These are phyloP conservation scores for Scutellaria galericulata DNA, from an alignment of 257 asterid species.

Conservation along the genomic window DNA sequence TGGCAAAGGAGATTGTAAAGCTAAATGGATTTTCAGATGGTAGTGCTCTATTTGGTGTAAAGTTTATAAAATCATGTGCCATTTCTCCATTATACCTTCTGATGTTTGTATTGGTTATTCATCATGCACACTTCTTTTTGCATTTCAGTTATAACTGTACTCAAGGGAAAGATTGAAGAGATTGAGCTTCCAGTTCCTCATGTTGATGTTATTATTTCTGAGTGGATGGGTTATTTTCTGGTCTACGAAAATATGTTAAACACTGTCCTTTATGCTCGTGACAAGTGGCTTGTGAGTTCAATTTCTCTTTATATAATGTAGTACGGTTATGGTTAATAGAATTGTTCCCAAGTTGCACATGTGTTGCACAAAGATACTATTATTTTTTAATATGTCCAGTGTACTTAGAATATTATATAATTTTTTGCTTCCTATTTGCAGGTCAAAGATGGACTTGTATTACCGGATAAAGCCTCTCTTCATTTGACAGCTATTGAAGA, in stretches of 20 bases:
- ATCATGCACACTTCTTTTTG: slow-evolving; percentile 3
- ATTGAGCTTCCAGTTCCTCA: slow-evolving; percentile 92
- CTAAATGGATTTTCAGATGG: slow-evolving; percentile 80
- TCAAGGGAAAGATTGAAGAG: slow-evolving; percentile 96
- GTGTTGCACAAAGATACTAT: background rate
- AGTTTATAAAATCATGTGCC: slow-evolving; percentile 2
- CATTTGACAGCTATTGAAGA: slow-evolving; percentile 93
- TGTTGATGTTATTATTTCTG: slow-evolving; percentile 93
- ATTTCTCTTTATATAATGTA: background rate
- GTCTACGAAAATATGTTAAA: slow-evolving; percentile 91
- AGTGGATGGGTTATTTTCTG: slow-evolving; percentile 98
- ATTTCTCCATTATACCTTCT: slow-evolving; percentile 25
- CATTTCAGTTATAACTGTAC: slow-evolving; percentile 76
- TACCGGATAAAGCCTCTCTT: slow-evolving; percentile 93
- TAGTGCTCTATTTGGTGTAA: slow-evolving; percentile 35
- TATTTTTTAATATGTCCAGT: background rate
- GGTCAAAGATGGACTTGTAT: slow-evolving; percentile 75
- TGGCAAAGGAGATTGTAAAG: slow-evolving; percentile 82
- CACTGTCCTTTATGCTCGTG: slow-evolving; percentile 90
- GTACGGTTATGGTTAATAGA: background rate
- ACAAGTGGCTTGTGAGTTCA: slow-evolving; percentile 88
- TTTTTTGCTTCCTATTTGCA: slow-evolving; percentile 38
- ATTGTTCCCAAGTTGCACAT: slow-evolving; percentile 18
- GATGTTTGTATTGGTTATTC: slow-evolving; percentile 9
- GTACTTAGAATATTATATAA: slow-evolving; percentile 10